A percentile compares a stretch with the other conserved stretches of the same genome.
These are phyloP conservation scores for Mollisiaceae sp. DNA, from an alignment of 2,329 filamentous ascomycete species.

Conservation along the genomic window DNA sequence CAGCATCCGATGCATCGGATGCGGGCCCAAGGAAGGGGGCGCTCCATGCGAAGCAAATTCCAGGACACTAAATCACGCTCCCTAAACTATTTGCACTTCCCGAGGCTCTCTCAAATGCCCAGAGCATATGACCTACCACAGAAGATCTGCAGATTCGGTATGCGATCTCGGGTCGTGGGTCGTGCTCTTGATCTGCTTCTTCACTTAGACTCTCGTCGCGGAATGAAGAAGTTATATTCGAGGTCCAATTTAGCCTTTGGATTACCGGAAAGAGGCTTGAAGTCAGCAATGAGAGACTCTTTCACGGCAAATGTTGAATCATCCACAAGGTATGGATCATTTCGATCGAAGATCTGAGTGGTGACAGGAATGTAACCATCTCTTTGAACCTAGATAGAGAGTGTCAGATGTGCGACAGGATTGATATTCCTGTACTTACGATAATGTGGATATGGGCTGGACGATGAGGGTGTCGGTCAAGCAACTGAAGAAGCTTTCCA, in stretches of 20 bases:
- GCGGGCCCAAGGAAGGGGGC: neutral
- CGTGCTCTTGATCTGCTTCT: neutral
- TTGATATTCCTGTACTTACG: conserved; percentile 45
- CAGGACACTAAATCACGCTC: neutral
- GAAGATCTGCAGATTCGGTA: neutral
- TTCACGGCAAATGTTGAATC: conserved; percentile 60
- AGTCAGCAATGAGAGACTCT: conserved; percentile 56
- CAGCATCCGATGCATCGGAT: conserved; percentile 11
- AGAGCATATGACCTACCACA: neutral
- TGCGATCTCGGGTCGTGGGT: neutral
- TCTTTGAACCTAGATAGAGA: conserved; percentile 27
- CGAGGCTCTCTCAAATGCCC: neutral
- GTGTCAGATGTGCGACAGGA: neutral
- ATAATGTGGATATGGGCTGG: conserved; percentile 69
- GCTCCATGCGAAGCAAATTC: neutral
- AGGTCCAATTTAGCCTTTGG: conserved; percentile 42
- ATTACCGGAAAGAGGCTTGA: conserved; percentile 51
- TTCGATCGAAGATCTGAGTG: conserved; percentile 77
- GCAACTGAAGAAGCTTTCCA: conserved; percentile 59
- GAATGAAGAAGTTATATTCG: conserved; percentile 38
- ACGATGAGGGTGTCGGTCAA: conserved; percentile 65
- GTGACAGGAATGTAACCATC: conserved; percentile 67
- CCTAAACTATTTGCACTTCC: neutral
- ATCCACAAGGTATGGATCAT: conserved; percentile 65
- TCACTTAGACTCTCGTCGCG: conserved; percentile 17